Conservation (phyloP, 2,329 filamentous ascomycete genomes). For the Trichoderma breve region DNA sequence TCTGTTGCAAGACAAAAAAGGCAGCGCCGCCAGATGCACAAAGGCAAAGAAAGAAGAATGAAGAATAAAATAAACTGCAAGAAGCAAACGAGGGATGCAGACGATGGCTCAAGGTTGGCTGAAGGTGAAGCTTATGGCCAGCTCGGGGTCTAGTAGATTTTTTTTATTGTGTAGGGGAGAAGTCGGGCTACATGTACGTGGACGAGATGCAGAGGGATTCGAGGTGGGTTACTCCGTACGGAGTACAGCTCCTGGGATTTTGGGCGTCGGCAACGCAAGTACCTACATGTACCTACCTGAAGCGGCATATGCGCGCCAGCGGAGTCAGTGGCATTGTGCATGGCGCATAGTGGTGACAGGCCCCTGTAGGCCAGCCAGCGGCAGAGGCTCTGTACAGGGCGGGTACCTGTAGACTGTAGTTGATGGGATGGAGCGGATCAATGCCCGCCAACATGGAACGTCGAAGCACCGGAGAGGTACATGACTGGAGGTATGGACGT, state of each 20-base stretch:
- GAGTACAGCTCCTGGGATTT: not conserved
- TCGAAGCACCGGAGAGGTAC: not conserved
- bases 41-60: not conserved
- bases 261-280: not conserved
- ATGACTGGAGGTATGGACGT: not conserved
- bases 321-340: conserved; percentile 9
- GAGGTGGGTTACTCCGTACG: not conserved
- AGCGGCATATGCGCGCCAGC: conserved; percentile 9
- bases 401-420: not conserved
- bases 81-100: not conserved
- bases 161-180: not conserved
- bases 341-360: conserved; percentile 3
- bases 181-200: not conserved
- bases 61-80: not conserved
- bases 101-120: not conserved
- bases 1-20: not conserved
- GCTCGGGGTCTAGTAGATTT: conserved; percentile 13
- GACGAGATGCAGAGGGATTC: not conserved
- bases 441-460: not conserved
- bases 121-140: conserved; percentile 13
- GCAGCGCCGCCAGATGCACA: not conserved
- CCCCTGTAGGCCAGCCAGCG: conserved; percentile 1
- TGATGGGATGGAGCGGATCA: not conserved
- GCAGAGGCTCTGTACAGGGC: not conserved
- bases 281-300: conserved; percentile 8